Base-by-base conservation (phyloP, 2,329 filamentous ascomycete genomes). In the Escovopsis weberi region DNA sequence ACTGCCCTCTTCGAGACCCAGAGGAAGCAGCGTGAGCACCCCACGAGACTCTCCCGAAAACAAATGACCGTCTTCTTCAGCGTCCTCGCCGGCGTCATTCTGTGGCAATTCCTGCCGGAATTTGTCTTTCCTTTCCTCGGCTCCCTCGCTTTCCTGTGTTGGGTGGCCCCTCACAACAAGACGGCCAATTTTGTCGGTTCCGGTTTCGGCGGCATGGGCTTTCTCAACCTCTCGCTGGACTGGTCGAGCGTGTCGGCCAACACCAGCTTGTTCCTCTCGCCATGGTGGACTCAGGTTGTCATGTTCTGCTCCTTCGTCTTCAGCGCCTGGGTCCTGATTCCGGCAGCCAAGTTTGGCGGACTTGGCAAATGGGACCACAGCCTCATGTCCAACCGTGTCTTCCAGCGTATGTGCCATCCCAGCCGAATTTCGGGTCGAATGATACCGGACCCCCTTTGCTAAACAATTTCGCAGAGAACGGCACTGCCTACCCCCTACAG, bases 61-160 rank as follows among this genome's bases (percentile, higher is more conserved):
- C 74, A 76, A 51, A 75, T 73, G 56, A 65, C 61, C 34, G 62
- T 78, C 2, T 78, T 79, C 55, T 78, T 76, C 55, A 54, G 62
- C 9, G 63, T 67, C 0, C 59, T 79, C 1, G 45, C 68, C 0
- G 73, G 62, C 4, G 63, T 77, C 42, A 73, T 68, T 0, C 48
- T 75, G 1, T 80, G 75, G 75, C 74, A 80, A 45, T 78, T 79
- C 46, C 56, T 79, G 0, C 75, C 75, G 1, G 74, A 79, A 52
- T 79, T 67, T 41, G 64, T 70, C 1, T 78, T 78, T 44, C 74
- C 74, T 0, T 71, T 79, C 53, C 61, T 75, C 1, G 71, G 68
- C 7, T 78, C 75, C 0, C 60, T 79, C 7, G 73, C 75, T 2
- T 76, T 78, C 40, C 62, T 79, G 5, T 80, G 75, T 57, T 79